phyloP scores from a whole-genome alignment of 2,329 filamentous ascomycete species.

The Ophiostoma himal-ulmi region DNA sequence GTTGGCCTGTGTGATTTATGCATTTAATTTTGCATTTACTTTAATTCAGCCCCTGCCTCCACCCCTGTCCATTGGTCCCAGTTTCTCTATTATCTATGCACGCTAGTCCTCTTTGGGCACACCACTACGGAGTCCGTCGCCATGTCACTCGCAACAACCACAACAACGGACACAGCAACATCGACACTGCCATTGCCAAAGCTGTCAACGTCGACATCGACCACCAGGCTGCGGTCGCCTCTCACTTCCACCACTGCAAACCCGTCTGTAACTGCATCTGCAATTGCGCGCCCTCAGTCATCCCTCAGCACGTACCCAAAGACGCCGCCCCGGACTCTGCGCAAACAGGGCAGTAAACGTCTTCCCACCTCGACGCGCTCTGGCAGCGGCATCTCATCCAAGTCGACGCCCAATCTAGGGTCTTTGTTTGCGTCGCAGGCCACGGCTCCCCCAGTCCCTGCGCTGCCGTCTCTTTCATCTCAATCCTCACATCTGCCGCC shows the following conservation, averaged over 20 bases:
- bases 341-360: slow-evolving; percentile 15
- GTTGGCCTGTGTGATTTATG: slow-evolving; percentile 11
- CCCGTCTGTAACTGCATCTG: not conserved
- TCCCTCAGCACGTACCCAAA: slow-evolving; percentile 14
- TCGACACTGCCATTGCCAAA: not conserved
- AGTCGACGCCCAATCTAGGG: slow-evolving; percentile 52
- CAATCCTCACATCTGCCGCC: not conserved
- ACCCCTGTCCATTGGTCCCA: not conserved
- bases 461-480: not conserved
- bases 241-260: not conserved
- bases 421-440: slow-evolving; percentile 46
- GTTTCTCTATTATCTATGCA: not conserved
- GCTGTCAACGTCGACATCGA: not conserved
- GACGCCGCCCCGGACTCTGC: slow-evolving; percentile 22
- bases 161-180: not conserved
- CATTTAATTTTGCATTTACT: slow-evolving; percentile 15
- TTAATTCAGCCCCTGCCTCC: slow-evolving; percentile 14
- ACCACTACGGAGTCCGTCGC: not conserved
- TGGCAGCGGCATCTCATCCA: slow-evolving; percentile 33
- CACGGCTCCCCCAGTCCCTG: not conserved
- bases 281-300: slow-evolving; percentile 28
- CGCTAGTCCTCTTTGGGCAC: slow-evolving; percentile 3
- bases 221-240: not conserved
- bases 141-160: slow-evolving; percentile 17
- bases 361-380: slow-evolving; percentile 22